Conservation (phyloP, 441 rosid species). For the Syzygium malaccense region DNA sequence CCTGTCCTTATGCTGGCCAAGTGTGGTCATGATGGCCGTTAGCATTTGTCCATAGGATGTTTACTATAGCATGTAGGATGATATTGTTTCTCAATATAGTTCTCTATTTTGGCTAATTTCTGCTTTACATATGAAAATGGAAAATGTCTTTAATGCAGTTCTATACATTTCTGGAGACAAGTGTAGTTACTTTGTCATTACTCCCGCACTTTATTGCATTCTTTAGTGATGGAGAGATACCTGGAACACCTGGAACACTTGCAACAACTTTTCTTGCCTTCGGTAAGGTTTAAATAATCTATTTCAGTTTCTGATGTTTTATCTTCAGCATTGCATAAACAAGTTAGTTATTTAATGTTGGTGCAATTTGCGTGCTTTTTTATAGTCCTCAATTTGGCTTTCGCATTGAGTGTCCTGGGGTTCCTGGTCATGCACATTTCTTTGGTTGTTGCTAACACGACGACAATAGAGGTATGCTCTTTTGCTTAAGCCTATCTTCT, state of each 20-base stretch:
- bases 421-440: conserved; percentile 85
- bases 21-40: not conserved
- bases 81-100: not conserved
- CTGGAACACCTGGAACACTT: conserved; percentile 80
- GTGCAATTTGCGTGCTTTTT: conserved; percentile 6
- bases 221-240: conserved; percentile 84
- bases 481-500: not conserved
- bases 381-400: conserved; percentile 76
- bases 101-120: not conserved
- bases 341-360: not conserved
- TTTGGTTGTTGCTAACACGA: conserved; percentile 64
- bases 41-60: not conserved
- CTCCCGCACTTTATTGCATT: conserved; percentile 76
- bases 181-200: conserved; percentile 62
- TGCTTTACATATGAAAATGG: not conserved
- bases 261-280: conserved; percentile 86
- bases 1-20: not conserved
- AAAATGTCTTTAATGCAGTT: conserved; percentile 39
- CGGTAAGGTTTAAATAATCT: conserved; percentile 29
- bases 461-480: conserved; percentile 73
- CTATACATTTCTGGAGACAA: conserved; percentile 85
- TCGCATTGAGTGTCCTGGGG: conserved; percentile 80
- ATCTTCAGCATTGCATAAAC: not conserved
- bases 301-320: not conserved
- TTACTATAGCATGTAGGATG: not conserved